Conservation (phyloP, 371 early-diverging fungal genomes). For the Actinomucor elegans region DNA sequence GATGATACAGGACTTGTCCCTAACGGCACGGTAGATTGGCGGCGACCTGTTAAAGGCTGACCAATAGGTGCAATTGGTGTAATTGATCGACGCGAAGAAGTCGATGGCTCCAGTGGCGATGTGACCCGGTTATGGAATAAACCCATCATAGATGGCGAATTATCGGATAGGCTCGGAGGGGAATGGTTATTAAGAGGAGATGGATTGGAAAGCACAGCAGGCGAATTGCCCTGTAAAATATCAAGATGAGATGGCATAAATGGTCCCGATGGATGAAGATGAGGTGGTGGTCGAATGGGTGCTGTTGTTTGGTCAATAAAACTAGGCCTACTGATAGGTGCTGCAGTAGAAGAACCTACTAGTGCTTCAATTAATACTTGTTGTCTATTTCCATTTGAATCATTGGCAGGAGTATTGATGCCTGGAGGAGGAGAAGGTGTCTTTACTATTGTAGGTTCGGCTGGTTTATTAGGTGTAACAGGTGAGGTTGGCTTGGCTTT, state of each 20-base stretch:
- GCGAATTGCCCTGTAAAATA: conserved; percentile 4
- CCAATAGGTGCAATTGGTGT: conserved; percentile 41
- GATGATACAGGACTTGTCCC: background rate
- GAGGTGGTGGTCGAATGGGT: conserved; percentile 3
- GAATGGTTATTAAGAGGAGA: conserved; percentile 5
- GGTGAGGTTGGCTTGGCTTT: background rate
- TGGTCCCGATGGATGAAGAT: background rate
- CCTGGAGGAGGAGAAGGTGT: conserved; percentile 7
- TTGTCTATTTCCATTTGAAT: conserved; percentile 14
- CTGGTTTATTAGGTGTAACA: background rate
- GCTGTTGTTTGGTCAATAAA: background rate
- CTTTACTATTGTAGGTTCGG: no score
- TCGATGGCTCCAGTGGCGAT: conserved; percentile 1
- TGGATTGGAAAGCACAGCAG: conserved; percentile 1
- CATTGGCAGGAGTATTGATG: background rate
- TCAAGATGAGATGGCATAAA: conserved; percentile 18
- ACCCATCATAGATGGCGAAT: conserved; percentile 7
- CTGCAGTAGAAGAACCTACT: conserved; percentile 21
- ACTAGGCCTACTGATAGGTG: conserved; percentile 1
- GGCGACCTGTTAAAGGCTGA: conserved; percentile 21
- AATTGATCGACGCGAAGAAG: conserved; percentile 15
- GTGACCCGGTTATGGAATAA: conserved; percentile 13
- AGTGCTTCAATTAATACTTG: conserved; percentile 21
- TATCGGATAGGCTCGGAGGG: conserved; percentile 1
- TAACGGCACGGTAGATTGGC: conserved; percentile 8